A percentile compares a stretch with the other conserved stretches of the same genome.
Evolutionary conservation across 176 grass and related monocot species (phyloP).

Genomic region (Elymus sibiricus): DNA sequence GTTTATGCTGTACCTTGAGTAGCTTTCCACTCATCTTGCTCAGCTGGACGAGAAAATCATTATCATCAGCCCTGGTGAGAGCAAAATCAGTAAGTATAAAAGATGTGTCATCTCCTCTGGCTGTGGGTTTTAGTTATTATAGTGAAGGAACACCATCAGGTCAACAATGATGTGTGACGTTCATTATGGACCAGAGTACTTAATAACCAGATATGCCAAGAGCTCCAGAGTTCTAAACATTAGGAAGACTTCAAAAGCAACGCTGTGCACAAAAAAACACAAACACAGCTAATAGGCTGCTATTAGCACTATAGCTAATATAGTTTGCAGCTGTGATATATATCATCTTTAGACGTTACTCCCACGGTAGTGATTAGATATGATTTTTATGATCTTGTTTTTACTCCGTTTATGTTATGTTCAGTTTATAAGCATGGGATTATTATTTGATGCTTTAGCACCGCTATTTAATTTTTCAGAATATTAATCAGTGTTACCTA

Average conservation of each 20-base stretch:
- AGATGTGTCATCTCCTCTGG: neutral
- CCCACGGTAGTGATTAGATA: neutral
- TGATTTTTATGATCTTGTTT: neutral
- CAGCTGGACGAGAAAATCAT: slow-evolving; percentile 88
- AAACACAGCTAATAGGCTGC: neutral
- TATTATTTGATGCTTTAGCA: neutral
- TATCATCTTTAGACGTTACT: neutral
- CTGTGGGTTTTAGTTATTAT: slow-evolving; percentile 4
- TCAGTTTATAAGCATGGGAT: neutral
- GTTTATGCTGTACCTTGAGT: slow-evolving; percentile 57
- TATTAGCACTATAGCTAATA: neutral
- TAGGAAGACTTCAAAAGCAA: neutral
- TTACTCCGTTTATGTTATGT: neutral
- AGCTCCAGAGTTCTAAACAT: neutral
- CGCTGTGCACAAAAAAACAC: neutral
- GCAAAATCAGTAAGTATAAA: slow-evolving; percentile 19
- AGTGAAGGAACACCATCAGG: neutral
- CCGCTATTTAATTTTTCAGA: neutral
- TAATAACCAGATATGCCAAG: neutral
- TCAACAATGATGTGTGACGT: neutral
- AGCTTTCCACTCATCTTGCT: slow-evolving; percentile 80
- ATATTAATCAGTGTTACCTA: neutral
- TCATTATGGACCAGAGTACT: neutral
- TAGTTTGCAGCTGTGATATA: neutral
- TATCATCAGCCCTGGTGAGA: slow-evolving; percentile 69